Evolutionary conservation across 208 protist species (phyloP).

Genomic region (Crithidia sp.): DNA sequence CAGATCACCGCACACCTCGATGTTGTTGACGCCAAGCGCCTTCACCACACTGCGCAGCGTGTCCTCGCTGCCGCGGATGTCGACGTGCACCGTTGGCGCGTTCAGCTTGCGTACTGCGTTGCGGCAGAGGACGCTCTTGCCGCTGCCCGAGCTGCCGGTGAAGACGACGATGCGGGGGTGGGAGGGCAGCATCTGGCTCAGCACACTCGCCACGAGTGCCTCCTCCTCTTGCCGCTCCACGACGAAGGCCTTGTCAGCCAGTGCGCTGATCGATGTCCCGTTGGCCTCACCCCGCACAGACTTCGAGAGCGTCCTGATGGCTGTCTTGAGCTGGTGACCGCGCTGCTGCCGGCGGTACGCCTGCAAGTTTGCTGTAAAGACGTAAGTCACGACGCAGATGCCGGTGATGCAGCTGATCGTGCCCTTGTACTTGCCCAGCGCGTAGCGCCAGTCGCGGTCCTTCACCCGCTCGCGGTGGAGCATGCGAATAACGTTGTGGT

Average conservation of each 20-base stretch:
- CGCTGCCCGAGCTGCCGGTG: slow-evolving; percentile 63
- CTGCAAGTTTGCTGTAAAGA: slow-evolving; percentile 63
- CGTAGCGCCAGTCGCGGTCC: slow-evolving; percentile 59
- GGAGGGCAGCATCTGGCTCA: slow-evolving; percentile 36
- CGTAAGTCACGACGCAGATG: slow-evolving; percentile 55
- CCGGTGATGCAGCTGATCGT: slow-evolving; percentile 64
- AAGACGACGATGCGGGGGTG: slow-evolving; percentile 63
- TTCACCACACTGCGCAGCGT: slow-evolving; percentile 64
- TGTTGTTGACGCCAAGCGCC: slow-evolving; percentile 75
- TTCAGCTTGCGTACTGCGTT: slow-evolving; percentile 54
- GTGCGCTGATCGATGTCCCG: background rate
- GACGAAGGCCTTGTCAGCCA: slow-evolving; percentile 14
- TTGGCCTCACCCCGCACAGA: background rate
- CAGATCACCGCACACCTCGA: slow-evolving; percentile 87
- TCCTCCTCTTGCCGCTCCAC: slow-evolving; percentile 36
- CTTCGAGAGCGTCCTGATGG: slow-evolving; percentile 37
- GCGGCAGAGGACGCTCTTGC: slow-evolving; percentile 62
- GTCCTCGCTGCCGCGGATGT: slow-evolving; percentile 72
- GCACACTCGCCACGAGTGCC: slow-evolving; percentile 34
- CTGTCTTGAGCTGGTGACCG: slow-evolving; percentile 48
- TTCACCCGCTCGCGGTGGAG: slow-evolving; percentile 58
- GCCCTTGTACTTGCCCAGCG: slow-evolving; percentile 72
- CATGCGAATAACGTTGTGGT: slow-evolving; percentile 50
- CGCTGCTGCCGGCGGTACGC: slow-evolving; percentile 60
- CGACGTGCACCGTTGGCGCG: slow-evolving; percentile 68